Evolutionary conservation across 305 asterid species (phyloP).

Genomic region (Fraxinus sp.): DNA sequence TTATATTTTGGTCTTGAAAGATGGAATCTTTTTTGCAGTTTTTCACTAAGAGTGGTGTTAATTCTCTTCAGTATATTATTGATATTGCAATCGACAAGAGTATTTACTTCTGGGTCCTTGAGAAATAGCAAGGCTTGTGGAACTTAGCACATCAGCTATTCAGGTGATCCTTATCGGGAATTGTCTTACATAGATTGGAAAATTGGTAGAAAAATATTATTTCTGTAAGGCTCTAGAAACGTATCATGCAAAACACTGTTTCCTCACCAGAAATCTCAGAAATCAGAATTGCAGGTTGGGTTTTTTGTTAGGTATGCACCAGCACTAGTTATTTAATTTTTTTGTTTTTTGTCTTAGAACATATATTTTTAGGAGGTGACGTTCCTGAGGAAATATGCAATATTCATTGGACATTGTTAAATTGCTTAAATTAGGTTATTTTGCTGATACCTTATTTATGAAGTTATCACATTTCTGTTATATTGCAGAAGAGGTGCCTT

Average conservation of each 20-base stretch:
- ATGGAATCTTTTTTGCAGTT: slow-evolving; percentile 32
- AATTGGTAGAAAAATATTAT: slow-evolving; percentile 48
- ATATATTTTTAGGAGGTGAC: not conserved
- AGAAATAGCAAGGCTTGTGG: slow-evolving; percentile 49
- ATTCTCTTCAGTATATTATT: slow-evolving; percentile 37
- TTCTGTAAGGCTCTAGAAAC: slow-evolving; percentile 58
- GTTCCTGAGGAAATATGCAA: not conserved
- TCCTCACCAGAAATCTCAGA: slow-evolving; percentile 29
- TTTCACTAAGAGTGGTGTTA: slow-evolving; percentile 37
- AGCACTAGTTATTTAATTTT: not conserved
- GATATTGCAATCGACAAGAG: slow-evolving; percentile 41
- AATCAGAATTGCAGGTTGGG: slow-evolving; percentile 38
- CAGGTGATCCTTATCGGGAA: slow-evolving; percentile 38
- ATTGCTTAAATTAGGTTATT: slow-evolving; percentile 7
- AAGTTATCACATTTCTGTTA: not conserved
- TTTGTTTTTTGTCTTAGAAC: not conserved
- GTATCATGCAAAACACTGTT: slow-evolving; percentile 44
- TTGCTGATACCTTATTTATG: not conserved
- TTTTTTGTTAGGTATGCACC: slow-evolving; percentile 47
- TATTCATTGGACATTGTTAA: not conserved
- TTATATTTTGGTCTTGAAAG: slow-evolving; percentile 23
- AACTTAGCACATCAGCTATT: slow-evolving; percentile 39
- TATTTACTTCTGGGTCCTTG: slow-evolving; percentile 45
- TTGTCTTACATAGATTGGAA: slow-evolving; percentile 54
- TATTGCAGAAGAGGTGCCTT: slow-evolving; percentile 50